Base-by-base conservation (phyloP, 352 stramenopile genomes). In the Globisporangium megalacanthum region DNA sequence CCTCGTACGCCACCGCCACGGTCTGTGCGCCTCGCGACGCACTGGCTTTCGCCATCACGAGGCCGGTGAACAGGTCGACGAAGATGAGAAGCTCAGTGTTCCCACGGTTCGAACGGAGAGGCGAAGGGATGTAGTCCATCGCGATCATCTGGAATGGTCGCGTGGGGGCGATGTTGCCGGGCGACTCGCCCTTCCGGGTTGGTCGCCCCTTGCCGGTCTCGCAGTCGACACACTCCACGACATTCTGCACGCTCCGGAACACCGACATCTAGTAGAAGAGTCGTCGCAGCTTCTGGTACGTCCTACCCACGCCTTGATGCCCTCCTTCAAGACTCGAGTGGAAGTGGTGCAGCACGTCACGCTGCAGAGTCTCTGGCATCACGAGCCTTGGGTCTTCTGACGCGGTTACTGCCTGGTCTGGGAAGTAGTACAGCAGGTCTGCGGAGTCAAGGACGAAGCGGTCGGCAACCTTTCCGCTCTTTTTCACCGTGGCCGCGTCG, bases 71-170 rank as follows among this genome's bases (percentile, higher is more conserved):
- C n/a, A n/a, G n/a, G n/a, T n/a, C n/a, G n/a, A n/a, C n/a, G n/a
- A n/a, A n/a, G n/a, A n/a, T n/a, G n/a, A n/a, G n/a, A n/a, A n/a
- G n/a, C n/a, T n/a, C n/a, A n/a, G n/a, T n/a, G n/a, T n/a, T n/a
- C n/a, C 68, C 68, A 9, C 57, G 59, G 19, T 65, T 47, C 0
- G 58, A 70, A 6, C 36, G 60, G 0, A 64, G 68, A 6, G 72
- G 35, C 4, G 61, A 68, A 6, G 61, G 64, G 0, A 70, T 67
- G 15, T 72, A 61, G 39, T 75, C 64, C 68, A 72, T 70, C 0
- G 57, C 64, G 0, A 75, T 25, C 8, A 74, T 51, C 50, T 72
- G 53, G 31, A 69, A 72, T 4, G 68, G 63, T 1, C 61, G 49
- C 0, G 60, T 56, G 0, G 60, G 57, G 7, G 58, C 17, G 4